phyloP scores from a whole-genome alignment of 1,284 basidiomycete species.

The Ustilago crameri region DNA sequence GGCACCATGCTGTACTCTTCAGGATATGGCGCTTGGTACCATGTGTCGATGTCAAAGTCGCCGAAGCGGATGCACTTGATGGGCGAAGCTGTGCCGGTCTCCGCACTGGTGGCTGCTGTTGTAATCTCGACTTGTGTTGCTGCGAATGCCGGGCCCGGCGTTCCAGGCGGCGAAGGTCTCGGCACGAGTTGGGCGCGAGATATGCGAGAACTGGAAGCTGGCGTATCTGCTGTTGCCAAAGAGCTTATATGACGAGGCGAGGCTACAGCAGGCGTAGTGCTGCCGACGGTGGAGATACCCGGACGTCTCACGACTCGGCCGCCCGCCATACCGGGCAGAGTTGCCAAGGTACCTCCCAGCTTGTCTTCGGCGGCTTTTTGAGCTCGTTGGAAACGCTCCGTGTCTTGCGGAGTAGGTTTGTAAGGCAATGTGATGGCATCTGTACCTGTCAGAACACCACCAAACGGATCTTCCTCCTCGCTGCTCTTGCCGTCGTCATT shows the following conservation, averaged over 20 bases:
- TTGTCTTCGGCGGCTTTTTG: conserved; percentile 77
- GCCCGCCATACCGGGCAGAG: conserved; percentile 29
- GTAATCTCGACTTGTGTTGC: conserved; percentile 40
- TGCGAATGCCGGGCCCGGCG: conserved; percentile 17
- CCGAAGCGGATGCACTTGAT: conserved; percentile 82
- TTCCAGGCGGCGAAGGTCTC: conserved; percentile 20
- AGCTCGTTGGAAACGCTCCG: conserved; percentile 80
- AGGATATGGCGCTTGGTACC: conserved; percentile 98
- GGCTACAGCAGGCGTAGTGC: conserved; percentile 11
- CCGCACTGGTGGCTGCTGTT: conserved; percentile 46
- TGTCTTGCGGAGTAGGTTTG: conserved; percentile 76
- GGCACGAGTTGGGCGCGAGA: conserved; percentile 30
- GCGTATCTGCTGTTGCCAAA: conserved; percentile 13
- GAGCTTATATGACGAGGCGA: conserved; percentile 24
- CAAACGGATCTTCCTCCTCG: conserved; percentile 75
- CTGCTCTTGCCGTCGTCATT: conserved; percentile 31
- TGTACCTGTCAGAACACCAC: conserved; percentile 76
- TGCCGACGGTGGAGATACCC: neutral
- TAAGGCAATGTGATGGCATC: conserved; percentile 84
- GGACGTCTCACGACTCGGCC: conserved; percentile 27
- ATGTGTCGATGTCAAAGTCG: conserved; percentile 93
- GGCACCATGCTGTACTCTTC: conserved; percentile 95
- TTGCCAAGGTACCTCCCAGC: conserved; percentile 56
- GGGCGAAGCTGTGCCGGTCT: conserved; percentile 60
- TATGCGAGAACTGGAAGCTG: conserved; percentile 27